phyloP scores from a whole-genome alignment of 148 eudicot genomes.

The Amaranthus palmeri region DNA sequence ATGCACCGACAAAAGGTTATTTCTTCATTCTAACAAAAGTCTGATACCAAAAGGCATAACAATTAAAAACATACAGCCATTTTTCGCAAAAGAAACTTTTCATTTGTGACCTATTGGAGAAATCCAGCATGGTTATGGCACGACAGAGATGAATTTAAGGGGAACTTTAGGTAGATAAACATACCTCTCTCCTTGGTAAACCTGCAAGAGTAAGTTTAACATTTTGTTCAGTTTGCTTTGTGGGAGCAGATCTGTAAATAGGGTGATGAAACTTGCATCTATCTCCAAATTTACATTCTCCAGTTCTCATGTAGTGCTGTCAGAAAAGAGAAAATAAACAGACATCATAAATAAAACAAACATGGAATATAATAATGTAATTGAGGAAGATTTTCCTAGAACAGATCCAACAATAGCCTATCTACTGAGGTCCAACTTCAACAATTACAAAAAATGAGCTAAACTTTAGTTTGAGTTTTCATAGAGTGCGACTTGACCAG shows the following conservation, averaged over 20 bases:
- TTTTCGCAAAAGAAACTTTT: no score
- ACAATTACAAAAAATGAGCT: no score
- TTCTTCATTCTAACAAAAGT: neutral
- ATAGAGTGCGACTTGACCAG: no score
- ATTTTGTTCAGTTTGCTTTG: slow-evolving; percentile 37
- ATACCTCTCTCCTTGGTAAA: slow-evolving; percentile 97
- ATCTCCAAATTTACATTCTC: slow-evolving; percentile 74
- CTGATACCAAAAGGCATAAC: neutral
- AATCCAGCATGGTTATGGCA: neutral
- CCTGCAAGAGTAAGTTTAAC: slow-evolving; percentile 88
- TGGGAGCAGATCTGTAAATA: slow-evolving; percentile 51
- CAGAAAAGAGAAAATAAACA: slow-evolving; percentile 1
- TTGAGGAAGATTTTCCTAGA: neutral
- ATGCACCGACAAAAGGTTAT: no score
- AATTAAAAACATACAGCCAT: neutral
- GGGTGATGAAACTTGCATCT: slow-evolving; percentile 93
- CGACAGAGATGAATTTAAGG: neutral
- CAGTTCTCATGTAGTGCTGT: slow-evolving; percentile 90
- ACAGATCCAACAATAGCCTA: no score
- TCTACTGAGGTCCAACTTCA: no score
- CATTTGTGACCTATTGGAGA: neutral
- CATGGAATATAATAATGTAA: neutral
- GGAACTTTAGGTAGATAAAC: slow-evolving; percentile 1
- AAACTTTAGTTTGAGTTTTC: no score
- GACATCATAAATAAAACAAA: neutral